These are phyloP conservation scores for Penicillium angulare DNA, from an alignment of 495 filamentous ascomycete species.

Conservation along the genomic window DNA sequence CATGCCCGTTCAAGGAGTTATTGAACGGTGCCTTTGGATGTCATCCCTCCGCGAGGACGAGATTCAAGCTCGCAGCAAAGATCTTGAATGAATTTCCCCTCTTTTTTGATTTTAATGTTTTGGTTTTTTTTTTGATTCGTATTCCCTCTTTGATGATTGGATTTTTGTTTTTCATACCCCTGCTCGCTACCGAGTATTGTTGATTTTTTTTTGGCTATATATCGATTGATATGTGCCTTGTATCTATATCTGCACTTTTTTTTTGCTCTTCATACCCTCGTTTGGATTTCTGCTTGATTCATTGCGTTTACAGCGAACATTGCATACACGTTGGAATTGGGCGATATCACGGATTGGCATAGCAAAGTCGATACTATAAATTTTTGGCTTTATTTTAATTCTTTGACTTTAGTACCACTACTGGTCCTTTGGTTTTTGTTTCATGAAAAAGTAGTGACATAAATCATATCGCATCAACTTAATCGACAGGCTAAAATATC, in stretches of 20 bases:
- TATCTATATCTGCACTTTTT: constrained; percentile 18
- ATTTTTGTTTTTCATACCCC: constrained; percentile 17
- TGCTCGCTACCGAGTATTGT: constrained; percentile 4
- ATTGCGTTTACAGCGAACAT: constrained; percentile 21
- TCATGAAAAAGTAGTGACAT: not conserved
- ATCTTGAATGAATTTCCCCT: constrained; percentile 41
- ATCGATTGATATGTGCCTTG: constrained; percentile 10
- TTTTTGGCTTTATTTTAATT: not conserved
- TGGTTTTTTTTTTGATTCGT: constrained; percentile 8
- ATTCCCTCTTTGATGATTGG: constrained; percentile 14
- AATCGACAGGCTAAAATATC: too few relatives aligned
- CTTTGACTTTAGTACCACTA: not conserved
- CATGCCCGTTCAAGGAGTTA: constrained; percentile 78
- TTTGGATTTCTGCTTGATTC: not conserved
- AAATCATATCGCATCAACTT: not conserved
- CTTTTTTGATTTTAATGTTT: constrained; percentile 12
- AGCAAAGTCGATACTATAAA: not conserved
- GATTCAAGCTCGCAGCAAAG: constrained; percentile 61
- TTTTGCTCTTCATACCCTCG: constrained; percentile 5
- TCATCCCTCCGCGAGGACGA: constrained; percentile 81
- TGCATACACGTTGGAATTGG: constrained; percentile 18
- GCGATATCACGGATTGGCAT: constrained; percentile 9
- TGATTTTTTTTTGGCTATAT: constrained; percentile 10
- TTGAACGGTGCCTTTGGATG: constrained; percentile 95
- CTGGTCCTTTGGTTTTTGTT: not conserved